Conservation (phyloP, 2,329 filamentous ascomycete genomes). For the Ophiosphaerella herpotricha region DNA sequence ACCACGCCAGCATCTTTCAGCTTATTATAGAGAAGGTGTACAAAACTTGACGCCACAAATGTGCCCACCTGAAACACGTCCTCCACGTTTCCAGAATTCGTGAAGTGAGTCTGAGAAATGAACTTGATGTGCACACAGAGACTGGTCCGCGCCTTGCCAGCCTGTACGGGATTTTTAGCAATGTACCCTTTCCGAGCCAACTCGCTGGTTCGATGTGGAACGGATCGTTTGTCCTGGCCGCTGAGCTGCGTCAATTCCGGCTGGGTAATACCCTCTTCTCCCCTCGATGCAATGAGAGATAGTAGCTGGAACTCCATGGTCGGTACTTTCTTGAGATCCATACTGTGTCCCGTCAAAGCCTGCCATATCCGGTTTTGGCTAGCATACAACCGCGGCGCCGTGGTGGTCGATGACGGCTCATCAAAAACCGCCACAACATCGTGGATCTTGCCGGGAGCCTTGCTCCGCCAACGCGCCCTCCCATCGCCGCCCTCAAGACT, state of each 20-base stretch:
- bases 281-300: constrained; percentile 62
- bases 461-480: constrained; percentile 14
- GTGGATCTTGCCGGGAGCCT: constrained; percentile 7
- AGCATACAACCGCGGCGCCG: constrained; percentile 46
- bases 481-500: too few species aligned
- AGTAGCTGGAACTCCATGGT: constrained; percentile 61
- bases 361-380: constrained; percentile 63
- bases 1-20: constrained; percentile 58
- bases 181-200: constrained; percentile 65
- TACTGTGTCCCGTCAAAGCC: constrained; percentile 63
- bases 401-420: constrained; percentile 22
- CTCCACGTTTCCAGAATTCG: constrained; percentile 32
- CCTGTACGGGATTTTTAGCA: constrained; percentile 52
- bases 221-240: constrained; percentile 68
- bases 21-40: constrained; percentile 53
- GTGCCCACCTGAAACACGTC: constrained; percentile 44
- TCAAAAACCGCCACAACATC: constrained; percentile 29
- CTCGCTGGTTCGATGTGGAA: constrained; percentile 63
- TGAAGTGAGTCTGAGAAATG: constrained; percentile 36
- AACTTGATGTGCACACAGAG: constrained; percentile 60
- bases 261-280: constrained; percentile 61
- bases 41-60: constrained; percentile 57
- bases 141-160: constrained; percentile 58
- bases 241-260: constrained; percentile 59
- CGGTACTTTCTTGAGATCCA: constrained; percentile 59